Conservation (phyloP, 257 asterid species). For the Solanum sparsipilum region DNA sequence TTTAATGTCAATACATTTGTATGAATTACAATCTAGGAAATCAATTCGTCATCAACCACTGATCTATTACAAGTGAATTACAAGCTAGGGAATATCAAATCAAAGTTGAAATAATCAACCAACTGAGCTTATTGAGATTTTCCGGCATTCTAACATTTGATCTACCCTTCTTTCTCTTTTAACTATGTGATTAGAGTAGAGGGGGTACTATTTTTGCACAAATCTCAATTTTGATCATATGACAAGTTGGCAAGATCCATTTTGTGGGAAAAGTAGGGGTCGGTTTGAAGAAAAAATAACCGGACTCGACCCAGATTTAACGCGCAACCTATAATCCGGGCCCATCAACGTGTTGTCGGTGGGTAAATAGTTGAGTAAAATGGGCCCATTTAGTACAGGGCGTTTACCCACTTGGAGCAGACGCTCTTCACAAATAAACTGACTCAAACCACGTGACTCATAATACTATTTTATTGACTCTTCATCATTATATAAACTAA, state of each 20-base stretch:
- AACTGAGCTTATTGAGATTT: not conserved
- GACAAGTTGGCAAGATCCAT: not conserved
- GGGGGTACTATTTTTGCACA: not conserved
- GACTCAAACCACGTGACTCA: not conserved
- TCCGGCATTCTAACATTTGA: not conserved
- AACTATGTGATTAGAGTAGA: not conserved
- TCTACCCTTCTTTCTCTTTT: not conserved
- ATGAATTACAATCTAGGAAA: no score
- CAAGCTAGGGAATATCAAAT: no score
- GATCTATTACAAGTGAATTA: no score
- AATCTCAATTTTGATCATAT: not conserved
- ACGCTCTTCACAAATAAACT: not conserved
- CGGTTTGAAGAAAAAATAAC: not conserved
- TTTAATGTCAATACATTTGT: no score
- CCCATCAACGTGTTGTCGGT: not conserved
- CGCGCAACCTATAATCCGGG: not conserved
- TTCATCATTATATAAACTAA: not conserved
- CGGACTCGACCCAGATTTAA: not conserved
- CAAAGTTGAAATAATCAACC: no score
- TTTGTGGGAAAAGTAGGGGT: not conserved
- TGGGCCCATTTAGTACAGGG: not conserved
- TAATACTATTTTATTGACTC: not conserved
- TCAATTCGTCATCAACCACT: no score
- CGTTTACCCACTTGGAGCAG: not conserved
- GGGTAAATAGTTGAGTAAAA: not conserved